Conservation (phyloP, 2,329 filamentous ascomycete species). For the Penicillium sp. region DNA sequence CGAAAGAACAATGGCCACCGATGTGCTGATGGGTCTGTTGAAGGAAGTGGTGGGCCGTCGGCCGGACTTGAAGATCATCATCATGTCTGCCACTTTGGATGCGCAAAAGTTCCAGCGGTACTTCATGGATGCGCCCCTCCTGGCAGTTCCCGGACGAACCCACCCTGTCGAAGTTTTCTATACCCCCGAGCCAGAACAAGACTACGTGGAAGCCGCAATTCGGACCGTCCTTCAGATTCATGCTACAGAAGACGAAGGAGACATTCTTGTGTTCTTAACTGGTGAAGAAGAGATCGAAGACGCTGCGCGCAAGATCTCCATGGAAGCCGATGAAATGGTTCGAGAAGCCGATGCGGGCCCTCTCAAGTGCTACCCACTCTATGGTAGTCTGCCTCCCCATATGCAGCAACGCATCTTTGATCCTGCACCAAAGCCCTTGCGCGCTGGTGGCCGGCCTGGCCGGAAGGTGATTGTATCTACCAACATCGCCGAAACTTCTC, state of each 20-base stretch:
- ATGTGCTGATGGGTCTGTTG: slow-evolving; percentile 92
- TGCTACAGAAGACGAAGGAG: slow-evolving; percentile 82
- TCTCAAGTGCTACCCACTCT: slow-evolving; percentile 83
- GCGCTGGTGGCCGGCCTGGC: slow-evolving; percentile 74
- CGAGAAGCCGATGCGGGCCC: slow-evolving; percentile 88
- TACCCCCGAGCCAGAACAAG: slow-evolving; percentile 88
- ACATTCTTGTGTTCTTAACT: slow-evolving; percentile 89
- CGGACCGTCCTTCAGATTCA: slow-evolving; percentile 96
- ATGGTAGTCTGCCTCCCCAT: slow-evolving; percentile 83
- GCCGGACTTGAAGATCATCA: slow-evolving; percentile 91
- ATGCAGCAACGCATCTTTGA: slow-evolving; percentile 97
- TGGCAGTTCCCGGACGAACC: slow-evolving; percentile 90
- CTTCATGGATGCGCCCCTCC: slow-evolving; percentile 87
- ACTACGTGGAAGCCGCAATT: slow-evolving; percentile 93
- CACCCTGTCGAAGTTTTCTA: slow-evolving; percentile 98
- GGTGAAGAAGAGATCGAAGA: slow-evolving; percentile 99
- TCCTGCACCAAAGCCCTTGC: slow-evolving; percentile 67
- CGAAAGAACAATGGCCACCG: slow-evolving; percentile 92
- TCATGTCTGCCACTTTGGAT: slow-evolving; percentile 97
- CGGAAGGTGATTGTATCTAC: slow-evolving; percentile 91
- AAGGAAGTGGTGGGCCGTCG: slow-evolving; percentile 81
- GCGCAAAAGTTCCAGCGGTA: slow-evolving; percentile 97
- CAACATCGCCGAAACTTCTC: slow-evolving; percentile 94
- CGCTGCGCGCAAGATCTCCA: slow-evolving; percentile 79
- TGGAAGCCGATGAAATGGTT: slow-evolving; percentile 87